phyloP scores from a whole-genome alignment of 352 stramenopile species.

The Pythium aristosporum region DNA sequence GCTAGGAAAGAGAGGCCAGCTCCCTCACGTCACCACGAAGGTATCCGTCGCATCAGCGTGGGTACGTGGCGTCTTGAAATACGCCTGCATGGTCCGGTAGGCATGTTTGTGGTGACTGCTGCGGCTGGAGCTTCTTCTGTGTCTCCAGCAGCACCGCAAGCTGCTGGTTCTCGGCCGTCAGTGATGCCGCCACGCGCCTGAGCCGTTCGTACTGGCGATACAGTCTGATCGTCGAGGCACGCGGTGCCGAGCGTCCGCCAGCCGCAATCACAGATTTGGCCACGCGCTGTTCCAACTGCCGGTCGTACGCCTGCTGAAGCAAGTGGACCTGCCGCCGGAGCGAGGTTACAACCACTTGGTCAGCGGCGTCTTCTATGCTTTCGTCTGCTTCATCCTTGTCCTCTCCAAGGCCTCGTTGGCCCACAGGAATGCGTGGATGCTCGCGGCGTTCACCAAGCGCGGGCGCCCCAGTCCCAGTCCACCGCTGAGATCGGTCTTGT shows the following conservation, averaged over 20 bases:
- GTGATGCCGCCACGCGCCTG: conserved; percentile 8
- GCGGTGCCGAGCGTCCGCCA: conserved; percentile 9
- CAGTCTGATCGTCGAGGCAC: conserved; percentile 18
- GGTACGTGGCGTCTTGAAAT: background rate
- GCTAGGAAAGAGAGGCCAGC: no score
- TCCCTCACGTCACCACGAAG: no score
- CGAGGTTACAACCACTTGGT: background rate
- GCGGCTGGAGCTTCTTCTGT: background rate
- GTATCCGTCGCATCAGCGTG: background rate
- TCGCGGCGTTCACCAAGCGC: background rate
- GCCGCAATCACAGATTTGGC: conserved; percentile 9
- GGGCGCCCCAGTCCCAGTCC: background rate
- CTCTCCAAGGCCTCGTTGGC: background rate
- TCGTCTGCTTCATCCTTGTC: background rate
- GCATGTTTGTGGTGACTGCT: background rate
- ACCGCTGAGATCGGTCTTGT: background rate
- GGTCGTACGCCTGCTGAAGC: conserved; percentile 18
- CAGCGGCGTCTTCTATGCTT: background rate
- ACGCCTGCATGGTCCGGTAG: background rate
- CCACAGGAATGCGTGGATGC: background rate
- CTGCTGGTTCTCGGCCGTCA: conserved; percentile 12
- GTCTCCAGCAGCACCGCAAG: background rate
- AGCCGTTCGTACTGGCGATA: conserved; percentile 21
- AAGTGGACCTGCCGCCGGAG: conserved; percentile 16
- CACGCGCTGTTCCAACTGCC: conserved; percentile 14